Evolutionary conservation across 2,329 filamentous ascomycete genomes (phyloP).

Genomic region (Hypomyces rosellus): DNA sequence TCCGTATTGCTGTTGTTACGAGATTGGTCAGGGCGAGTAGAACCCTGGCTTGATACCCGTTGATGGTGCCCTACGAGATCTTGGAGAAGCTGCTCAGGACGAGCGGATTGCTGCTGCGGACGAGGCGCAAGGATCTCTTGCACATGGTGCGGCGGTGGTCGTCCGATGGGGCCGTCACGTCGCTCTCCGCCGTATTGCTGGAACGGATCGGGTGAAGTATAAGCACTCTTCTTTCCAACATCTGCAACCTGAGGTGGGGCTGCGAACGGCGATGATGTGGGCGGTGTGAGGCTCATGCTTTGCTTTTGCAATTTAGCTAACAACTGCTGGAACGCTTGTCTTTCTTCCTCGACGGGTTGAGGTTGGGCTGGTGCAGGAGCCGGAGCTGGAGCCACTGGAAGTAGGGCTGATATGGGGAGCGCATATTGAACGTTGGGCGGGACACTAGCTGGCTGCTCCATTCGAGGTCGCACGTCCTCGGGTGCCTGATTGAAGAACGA

Average conservation of each 20-base stretch:
- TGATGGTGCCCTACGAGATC: constrained; percentile 56
- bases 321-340: constrained; percentile 78
- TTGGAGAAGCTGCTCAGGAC: constrained; percentile 55
- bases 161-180: constrained; percentile 38
- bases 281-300: constrained; percentile 40
- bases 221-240: constrained; percentile 28
- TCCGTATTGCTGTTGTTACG: constrained; percentile 65
- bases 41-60: constrained; percentile 45
- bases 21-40: constrained; percentile 39
- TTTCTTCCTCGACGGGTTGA: constrained; percentile 57
- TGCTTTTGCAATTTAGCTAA: constrained; percentile 72
- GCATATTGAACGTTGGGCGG: constrained; percentile 4
- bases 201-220: constrained; percentile 44
- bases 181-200: constrained; percentile 41
- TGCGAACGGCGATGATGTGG: constrained; percentile 37
- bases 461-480: constrained; percentile 46
- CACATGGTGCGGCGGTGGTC: constrained; percentile 33
- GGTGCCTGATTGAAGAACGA: constrained; percentile 58
- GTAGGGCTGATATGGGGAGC: constrained; percentile 12
- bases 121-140: constrained; percentile 50
- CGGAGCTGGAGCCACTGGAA: background rate
- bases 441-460: constrained; percentile 38
- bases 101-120: constrained; percentile 44
- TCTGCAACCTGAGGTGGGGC: constrained; percentile 30
- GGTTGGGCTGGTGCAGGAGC: constrained; percentile 15